Percentiles rank a stretch among this genome's conserved stretches.
Evolutionary conservation across 495 filamentous ascomycete genomes (phyloP).

Genomic region (Aspergillus steynii): DNA sequence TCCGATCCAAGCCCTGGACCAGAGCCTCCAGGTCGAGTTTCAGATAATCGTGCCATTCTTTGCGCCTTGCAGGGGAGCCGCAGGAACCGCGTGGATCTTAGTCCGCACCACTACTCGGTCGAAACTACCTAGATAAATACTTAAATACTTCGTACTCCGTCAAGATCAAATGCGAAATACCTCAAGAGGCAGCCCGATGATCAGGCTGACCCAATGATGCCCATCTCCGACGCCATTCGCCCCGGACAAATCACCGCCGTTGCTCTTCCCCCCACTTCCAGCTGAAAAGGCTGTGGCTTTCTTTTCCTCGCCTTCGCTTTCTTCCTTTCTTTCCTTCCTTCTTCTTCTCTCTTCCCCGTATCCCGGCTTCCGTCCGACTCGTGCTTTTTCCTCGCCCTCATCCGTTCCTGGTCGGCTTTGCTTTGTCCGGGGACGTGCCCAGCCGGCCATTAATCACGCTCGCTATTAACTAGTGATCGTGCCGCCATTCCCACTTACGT

Average conservation of each 20-base stretch:
- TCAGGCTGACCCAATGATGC: slow-evolving; percentile 13
- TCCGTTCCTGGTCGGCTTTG: neutral
- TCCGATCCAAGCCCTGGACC: neutral
- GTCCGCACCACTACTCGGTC: neutral
- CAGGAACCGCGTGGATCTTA: neutral
- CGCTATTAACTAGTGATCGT: neutral
- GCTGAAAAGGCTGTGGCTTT: slow-evolving; percentile 14
- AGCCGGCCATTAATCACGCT: neutral
- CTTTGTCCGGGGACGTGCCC: neutral
- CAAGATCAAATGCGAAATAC: neutral
- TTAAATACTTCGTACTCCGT: neutral
- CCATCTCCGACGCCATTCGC: neutral
- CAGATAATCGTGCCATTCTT: neutral
- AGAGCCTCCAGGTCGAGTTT: neutral
- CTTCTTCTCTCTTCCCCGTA: slow-evolving; percentile 12
- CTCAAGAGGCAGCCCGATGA: slow-evolving; percentile 1
- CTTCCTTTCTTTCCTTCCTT: slow-evolving; percentile 15
- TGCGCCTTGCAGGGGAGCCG: neutral
- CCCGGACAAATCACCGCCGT: neutral
- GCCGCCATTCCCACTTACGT: slow-evolving; percentile 1
- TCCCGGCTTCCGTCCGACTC: slow-evolving; percentile 1
- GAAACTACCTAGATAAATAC: neutral
- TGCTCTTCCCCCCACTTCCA: slow-evolving; percentile 10
- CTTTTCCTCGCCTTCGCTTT: slow-evolving; percentile 13
- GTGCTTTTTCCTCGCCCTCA: neutral